Evolutionary conservation across 106 monocot species (phyloP).

Genomic region (Dendrobium chrysotoxum): DNA sequence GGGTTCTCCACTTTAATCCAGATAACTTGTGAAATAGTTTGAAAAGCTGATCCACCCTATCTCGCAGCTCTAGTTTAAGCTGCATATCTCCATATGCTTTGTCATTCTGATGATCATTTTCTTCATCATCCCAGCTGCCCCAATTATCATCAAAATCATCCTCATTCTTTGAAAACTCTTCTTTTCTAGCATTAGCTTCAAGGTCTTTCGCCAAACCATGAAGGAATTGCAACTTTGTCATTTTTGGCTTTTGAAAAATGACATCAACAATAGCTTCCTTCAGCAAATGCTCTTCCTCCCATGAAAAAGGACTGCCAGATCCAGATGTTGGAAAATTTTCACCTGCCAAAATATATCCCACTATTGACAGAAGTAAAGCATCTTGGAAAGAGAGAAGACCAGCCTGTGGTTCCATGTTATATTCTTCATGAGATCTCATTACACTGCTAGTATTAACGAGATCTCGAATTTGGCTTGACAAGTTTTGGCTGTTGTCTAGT

Average conservation of each 20-base stretch:
- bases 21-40: constrained; percentile 79
- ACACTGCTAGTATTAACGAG: constrained; percentile 64
- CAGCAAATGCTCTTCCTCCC: constrained; percentile 91
- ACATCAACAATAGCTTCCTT: constrained; percentile 87
- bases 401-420: constrained; percentile 11
- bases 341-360: constrained; percentile 92
- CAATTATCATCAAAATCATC: constrained; percentile 89
- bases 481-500: constrained; percentile 68
- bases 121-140: constrained; percentile 91
- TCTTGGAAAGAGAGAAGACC: constrained; percentile 79
- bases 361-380: constrained; percentile 65
- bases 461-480: constrained; percentile 88
- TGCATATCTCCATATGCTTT: constrained; percentile 71
- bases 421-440: constrained; percentile 19
- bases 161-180: constrained; percentile 14
- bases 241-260: constrained; percentile 49
- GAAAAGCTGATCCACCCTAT: constrained; percentile 83
- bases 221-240: constrained; percentile 53
- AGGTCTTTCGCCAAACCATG: constrained; percentile 75
- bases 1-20: constrained; percentile 55
- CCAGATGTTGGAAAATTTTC: constrained; percentile 76
- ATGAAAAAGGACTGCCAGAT: constrained; percentile 72
- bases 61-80: constrained; percentile 86
- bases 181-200: constrained; percentile 41
- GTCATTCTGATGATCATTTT: constrained; percentile 41